A percentile compares a stretch with the other conserved stretches of the same genome.
phyloP scores from a whole-genome alignment of 164 flowering plant genomes.

The Taxillus chinensis region DNA sequence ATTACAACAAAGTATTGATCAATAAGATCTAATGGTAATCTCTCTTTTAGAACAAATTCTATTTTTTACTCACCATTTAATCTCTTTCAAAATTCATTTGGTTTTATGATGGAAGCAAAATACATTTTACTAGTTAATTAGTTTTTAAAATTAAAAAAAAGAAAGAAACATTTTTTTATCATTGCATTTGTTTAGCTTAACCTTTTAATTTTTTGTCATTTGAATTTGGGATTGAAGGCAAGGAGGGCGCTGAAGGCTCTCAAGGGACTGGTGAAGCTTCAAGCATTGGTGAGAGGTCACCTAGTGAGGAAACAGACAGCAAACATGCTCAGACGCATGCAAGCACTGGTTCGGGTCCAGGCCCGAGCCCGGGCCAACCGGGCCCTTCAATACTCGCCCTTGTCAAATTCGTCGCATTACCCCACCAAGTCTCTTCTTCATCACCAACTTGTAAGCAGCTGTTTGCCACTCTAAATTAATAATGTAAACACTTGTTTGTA shows the following conservation, averaged over 20 bases:
- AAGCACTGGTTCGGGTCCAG: constrained; percentile 75
- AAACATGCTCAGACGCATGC: constrained; percentile 71
- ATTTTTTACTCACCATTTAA: too few species aligned
- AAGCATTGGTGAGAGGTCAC: constrained; percentile 85
- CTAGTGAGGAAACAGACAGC: constrained; percentile 72
- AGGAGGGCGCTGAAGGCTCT: constrained; percentile 81
- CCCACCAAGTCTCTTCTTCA: constrained; percentile 19
- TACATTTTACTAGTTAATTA: too few species aligned
- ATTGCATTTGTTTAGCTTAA: too few species aligned
- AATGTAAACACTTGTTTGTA: too few species aligned
- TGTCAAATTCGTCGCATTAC: constrained; percentile 10
- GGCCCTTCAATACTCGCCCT: constrained; percentile 14
- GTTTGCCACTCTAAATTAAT: background rate
- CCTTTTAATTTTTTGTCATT: background rate
- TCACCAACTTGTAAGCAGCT: constrained; percentile 24
- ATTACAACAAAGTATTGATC: too few species aligned
- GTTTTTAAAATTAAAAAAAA: too few species aligned
- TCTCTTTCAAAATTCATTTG: too few species aligned
- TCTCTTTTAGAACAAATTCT: too few species aligned
- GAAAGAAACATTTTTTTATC: too few species aligned
- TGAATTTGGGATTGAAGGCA: constrained; percentile 37
- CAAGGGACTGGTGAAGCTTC: constrained; percentile 85
- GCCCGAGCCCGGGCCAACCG: constrained; percentile 65
- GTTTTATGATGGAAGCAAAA: too few species aligned
- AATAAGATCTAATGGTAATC: too few species aligned